Base-by-base conservation (phyloP, 2,329 filamentous ascomycete genomes). In the Pyrenophora graminea region DNA sequence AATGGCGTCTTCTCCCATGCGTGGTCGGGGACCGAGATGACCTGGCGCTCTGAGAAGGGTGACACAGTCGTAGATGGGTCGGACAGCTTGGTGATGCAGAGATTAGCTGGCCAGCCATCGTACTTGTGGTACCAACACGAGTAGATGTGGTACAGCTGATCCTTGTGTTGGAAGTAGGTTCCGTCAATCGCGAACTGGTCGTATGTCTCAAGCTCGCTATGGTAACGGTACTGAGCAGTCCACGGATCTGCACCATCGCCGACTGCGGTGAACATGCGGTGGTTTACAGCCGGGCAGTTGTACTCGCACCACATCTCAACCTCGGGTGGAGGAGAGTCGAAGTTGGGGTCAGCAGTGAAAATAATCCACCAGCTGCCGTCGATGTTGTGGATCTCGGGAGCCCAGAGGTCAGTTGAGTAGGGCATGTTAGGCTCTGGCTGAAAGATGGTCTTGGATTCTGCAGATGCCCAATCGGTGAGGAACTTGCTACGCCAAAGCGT, bases 131-230 rank as follows among this genome's bases (percentile, higher is more conserved):
- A 72, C 72, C 72, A 75, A 53, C 72, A 75, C 8, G 64, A 70
- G 55, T 74, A 75, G 42, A 74, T 68, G 53, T 75, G 72, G 39
- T 75, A 74, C 3, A 75, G 55, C 55, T 47, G 62, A 51, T 45
- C 48, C 31, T 52, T 55, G 60, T 81, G 75, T 49, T 73, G 68
- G 61, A 81, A 80, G 63, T 81, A 82, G 0, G 79, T 82, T 0
- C 79, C 79, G 48, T 82, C 79, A 51, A 82, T 81, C 18, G 79
- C 78, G 56, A 82, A 82, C 52, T 82, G 79, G 54, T 81, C 72
- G 56, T 74, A 81, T 0, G 79, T 81, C 56, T 81, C 68, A 15
- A 82, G 70, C 57, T 79, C 69, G 33, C 72, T 60, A 46, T 80
- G 79, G 64, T 77, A 69, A 3, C 67, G 72, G 59, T 76, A 82